Base-by-base conservation (phyloP, 192 early-diverging fungal species). In the Lunasporangiospora selenospora region DNA sequence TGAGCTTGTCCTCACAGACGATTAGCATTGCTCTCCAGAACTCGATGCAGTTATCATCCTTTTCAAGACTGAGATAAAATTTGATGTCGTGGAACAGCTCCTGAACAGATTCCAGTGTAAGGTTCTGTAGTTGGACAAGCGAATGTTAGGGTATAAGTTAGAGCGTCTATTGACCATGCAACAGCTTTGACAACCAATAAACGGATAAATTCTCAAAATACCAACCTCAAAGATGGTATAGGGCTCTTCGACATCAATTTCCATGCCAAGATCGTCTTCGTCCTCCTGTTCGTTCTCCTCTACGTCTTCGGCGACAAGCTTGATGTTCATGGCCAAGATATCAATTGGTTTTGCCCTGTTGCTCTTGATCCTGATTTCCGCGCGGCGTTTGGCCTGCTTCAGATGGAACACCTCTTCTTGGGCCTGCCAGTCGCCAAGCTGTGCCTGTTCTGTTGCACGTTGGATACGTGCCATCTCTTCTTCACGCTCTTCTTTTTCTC, bases 401-500 rank as follows among this genome's bases (percentile, higher is more conserved):
- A 96, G 75, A 77, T 96, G 92, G 60, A 99, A 99, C 71, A 83
- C 90, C 60, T 96, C 95, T 54, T 99, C 96, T 31, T 90, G 85
- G 0, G 86, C 82, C 75, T 95, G 90, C 96, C 96, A 99, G 69
- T 99, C 97, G n/a, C 96, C 96, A 58, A 97, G 81, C 40, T 90
- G 89, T 18, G 88, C 90, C 44, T 86, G 83, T 67, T 98, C 96
- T 36, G 89, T 81, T 52, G 96, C 95, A 2, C 95, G 79, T 53
- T 94, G 90, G 19, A 75, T 76, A 26, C 90, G 82, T 16, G 77
- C 67, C 60, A 83, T 70, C 51, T 96, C 95, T 57, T 95, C 87
- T 49, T 98, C 95, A 7, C 94, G 76, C 53, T 91, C 77, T 50
- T 88, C 81, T 58, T 79, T 83, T 71, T 97, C 94, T 0, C 86